Evolutionary conservation across 106 monocot genomes (phyloP), one percentile per base, ranked within the genome.

Genomic region (Alisma plantagoaquatica): DNA sequence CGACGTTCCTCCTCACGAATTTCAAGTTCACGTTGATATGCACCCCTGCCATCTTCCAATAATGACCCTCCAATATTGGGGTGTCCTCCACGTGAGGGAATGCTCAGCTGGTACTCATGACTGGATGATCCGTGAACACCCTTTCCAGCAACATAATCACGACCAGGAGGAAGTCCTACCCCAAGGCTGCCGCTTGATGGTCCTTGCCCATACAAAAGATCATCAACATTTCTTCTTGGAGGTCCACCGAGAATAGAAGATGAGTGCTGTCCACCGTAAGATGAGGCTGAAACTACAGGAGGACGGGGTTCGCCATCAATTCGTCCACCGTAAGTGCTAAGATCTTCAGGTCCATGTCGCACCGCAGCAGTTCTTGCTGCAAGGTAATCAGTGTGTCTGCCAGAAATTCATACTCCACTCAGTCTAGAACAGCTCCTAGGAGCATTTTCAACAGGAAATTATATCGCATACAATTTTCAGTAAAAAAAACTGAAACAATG

Each of bases 351-450:
- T 24, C 75, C 78, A 46, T 72, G 82, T 35, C 70, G 86, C 10
- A 59, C 53, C 35, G 89, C 51, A 59, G 75, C 84, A 64, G 71
- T 46, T 51, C 84, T 70, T 64, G 74, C 81, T 79, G 96, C 65
- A 49, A 76, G 76, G 66, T 82, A 98, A 45, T 98, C 96, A 51
- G 78, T 64, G 79, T 84, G 96, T 89, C 96, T 98, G 89, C 84
- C 78, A 98, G 49, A 98, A 98, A 98, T 79, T 75, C 77, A 98
- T 76, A 73, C 67, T 67, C 73, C 75, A 56, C 80, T 91, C 59
- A 85, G 81, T 77, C 65, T 27, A 67, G 25, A 32, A 54, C 24
- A 51, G 51, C 53, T 44, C 29, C 32, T 41, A 62, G 56, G 18
- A 61, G 12, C 43, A 31, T 53, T 27, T 59, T 51, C n/a, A n/a